Percentiles rank a stretch among this genome's conserved stretches.
phyloP scores from a whole-genome alignment of 371 early-diverging fungal species.

The Smittium culicis region DNA sequence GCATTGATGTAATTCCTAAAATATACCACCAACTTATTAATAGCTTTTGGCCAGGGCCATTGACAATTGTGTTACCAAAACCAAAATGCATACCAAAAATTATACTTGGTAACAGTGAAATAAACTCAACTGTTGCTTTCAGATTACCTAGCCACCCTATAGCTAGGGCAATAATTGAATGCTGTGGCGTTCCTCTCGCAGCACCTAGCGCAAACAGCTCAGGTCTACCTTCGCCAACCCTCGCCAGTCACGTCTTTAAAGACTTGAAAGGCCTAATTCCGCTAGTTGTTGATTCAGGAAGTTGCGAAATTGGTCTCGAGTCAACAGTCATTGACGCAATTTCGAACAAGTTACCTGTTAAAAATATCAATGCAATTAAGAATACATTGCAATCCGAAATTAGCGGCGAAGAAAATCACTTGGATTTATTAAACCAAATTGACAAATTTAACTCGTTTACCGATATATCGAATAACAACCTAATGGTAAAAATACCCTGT shows the following conservation, averaged over 20 bases:
- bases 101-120: constrained; percentile 67
- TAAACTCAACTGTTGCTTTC: constrained; percentile 72
- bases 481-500: constrained; percentile 36
- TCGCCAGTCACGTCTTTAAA: constrained; percentile 75
- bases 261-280: constrained; percentile 79
- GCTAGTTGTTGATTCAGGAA: constrained; percentile 85
- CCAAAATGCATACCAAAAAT: constrained; percentile 47
- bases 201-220: constrained; percentile 99
- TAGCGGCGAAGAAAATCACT: neutral
- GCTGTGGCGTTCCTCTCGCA: constrained; percentile 84
- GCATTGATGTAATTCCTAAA: constrained; percentile 34
- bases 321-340: constrained; percentile 88
- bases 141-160: constrained; percentile 91
- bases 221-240: constrained; percentile 92
- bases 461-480: neutral
- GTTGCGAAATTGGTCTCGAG: constrained; percentile 89
- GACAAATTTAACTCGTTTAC: neutral
- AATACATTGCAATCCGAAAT: neutral
- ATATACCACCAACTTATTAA: constrained; percentile 52
- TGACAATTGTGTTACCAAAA: constrained; percentile 85
- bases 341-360: constrained; percentile 12
- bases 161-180: constrained; percentile 76
- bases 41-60: constrained; percentile 94
- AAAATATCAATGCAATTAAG: neutral
- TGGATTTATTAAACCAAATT: neutral